Percentiles rank a stretch among this genome's conserved stretches.
Conservation (phyloP, 345 rosid genomes). For the Carallia pectinifolia region DNA sequence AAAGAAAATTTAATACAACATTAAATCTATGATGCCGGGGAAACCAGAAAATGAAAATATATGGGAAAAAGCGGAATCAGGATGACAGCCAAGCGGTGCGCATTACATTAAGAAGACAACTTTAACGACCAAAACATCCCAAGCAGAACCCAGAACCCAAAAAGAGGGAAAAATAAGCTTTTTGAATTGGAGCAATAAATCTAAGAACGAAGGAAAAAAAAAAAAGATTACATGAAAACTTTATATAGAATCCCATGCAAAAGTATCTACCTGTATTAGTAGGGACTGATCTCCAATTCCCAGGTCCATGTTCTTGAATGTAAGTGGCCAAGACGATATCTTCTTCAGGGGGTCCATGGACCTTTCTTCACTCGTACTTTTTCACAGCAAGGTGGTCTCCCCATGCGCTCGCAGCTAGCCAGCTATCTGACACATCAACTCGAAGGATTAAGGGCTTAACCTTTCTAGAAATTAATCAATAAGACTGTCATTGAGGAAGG, state of each 20-base stretch:
- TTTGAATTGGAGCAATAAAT: background rate
- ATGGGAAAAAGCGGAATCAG: background rate
- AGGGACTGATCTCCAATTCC: constrained; percentile 28
- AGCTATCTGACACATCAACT: too few species aligned
- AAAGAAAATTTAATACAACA: background rate
- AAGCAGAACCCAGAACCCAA: too few species aligned
- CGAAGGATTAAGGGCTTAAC: too few species aligned
- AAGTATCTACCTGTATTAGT: constrained; percentile 10
- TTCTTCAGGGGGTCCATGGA: constrained; percentile 32
- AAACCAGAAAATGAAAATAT: background rate
- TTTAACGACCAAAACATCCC: constrained; percentile 39
- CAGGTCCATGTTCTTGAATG: constrained; percentile 30
- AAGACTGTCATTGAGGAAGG: too few species aligned
- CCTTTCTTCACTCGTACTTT: constrained; percentile 25
- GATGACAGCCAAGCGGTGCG: background rate
- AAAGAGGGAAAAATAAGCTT: background rate
- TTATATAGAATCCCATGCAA: background rate
- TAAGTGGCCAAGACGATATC: constrained; percentile 27
- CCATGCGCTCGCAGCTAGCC: background rate
- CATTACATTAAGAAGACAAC: constrained; percentile 25
- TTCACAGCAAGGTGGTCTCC: constrained; percentile 31
- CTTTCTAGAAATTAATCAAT: too few species aligned
- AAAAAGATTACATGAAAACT: background rate
- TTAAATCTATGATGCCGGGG: background rate
- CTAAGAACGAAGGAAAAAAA: background rate